Conservation (phyloP, 2,329 filamentous ascomycete genomes). For the Ophiostoma quercus region DNA sequence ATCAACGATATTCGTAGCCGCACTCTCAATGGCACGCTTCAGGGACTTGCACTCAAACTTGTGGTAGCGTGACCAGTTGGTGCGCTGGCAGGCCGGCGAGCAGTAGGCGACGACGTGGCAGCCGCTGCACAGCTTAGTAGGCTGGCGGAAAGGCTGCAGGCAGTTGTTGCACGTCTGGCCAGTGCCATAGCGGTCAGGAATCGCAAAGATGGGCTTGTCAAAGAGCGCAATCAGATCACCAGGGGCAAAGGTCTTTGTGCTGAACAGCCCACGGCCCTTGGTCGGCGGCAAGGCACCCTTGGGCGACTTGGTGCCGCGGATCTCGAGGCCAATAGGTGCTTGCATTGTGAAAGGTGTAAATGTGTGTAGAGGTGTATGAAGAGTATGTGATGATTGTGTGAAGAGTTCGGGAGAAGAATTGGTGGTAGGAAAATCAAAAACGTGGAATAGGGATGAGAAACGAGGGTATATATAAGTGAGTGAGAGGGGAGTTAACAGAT, state of each 20-base stretch:
- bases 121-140: constrained; percentile 43
- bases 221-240: constrained; percentile 46
- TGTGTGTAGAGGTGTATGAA: no score
- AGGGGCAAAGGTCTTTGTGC: constrained; percentile 40
- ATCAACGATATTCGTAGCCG: neutral
- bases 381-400: no score
- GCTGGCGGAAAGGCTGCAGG: constrained; percentile 31
- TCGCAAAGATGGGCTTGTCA: constrained; percentile 41
- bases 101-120: constrained; percentile 55
- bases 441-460: neutral
- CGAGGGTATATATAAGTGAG: neutral
- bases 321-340: constrained; percentile 24
- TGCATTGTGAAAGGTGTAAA: constrained; percentile 19
- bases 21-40: constrained; percentile 35
- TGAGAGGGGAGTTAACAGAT: neutral
- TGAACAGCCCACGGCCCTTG: constrained; percentile 41
- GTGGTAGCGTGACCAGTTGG: constrained; percentile 51
- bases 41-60: constrained; percentile 50
- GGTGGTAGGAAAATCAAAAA: neutral
- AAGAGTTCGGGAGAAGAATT: neutral
- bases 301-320: constrained; percentile 26
- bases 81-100: constrained; percentile 47
- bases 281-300: neutral
- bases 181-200: constrained; percentile 44
- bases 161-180: constrained; percentile 47